Percentiles rank a stretch among this genome's conserved stretches.
Evolutionary conservation across 345 rosid genomes (phyloP).

Genomic region (Zanthoxylum bungeanum): DNA sequence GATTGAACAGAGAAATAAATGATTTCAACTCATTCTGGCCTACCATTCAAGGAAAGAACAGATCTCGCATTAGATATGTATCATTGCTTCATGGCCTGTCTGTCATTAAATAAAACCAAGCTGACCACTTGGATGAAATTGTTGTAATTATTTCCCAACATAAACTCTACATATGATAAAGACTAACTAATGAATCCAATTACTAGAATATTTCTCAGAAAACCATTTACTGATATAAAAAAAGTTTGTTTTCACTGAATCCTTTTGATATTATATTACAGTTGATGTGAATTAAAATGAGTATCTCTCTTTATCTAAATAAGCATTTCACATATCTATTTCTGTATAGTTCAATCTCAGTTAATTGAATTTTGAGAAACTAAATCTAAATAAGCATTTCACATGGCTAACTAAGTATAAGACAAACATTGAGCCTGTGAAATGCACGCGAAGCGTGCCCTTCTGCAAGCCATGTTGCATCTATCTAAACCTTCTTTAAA

Average conservation of each 20-base stretch:
- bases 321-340: background rate
- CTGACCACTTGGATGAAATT: background rate
- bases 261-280: no score
- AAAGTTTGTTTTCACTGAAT: no score
- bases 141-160: no score
- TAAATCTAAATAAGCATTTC: background rate
- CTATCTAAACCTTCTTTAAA: background rate
- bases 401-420: background rate
- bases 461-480: background rate
- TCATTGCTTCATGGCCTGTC: background rate
- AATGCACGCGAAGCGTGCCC: background rate
- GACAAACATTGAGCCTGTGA: background rate
- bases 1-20: background rate
- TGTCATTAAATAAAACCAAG: background rate
- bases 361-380: no score
- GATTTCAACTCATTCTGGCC: background rate
- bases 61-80: background rate
- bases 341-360: background rate
- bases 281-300: background rate
- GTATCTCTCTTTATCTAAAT: background rate
- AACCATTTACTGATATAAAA: no score
- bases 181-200: background rate
- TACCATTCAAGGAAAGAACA: background rate
- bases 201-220: background rate
- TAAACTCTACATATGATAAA: background rate